Conservation (phyloP, 2,329 filamentous ascomycete species). For the Biscogniauxia marginata region DNA sequence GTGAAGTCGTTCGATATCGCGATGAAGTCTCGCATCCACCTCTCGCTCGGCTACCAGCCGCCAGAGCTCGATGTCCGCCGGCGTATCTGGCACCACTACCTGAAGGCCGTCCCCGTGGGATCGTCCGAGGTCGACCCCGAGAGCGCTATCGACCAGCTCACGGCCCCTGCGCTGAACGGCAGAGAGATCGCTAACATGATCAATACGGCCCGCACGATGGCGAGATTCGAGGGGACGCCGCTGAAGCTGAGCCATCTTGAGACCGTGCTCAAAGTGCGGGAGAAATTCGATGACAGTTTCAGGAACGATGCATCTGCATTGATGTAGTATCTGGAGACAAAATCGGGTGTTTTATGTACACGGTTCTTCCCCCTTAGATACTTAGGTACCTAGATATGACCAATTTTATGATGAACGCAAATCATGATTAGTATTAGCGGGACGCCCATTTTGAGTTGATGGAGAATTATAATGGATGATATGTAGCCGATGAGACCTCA, state of each 20-base stretch:
- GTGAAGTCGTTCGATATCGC: conserved; percentile 40
- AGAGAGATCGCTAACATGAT: conserved; percentile 29
- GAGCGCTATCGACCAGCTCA: conserved; percentile 12
- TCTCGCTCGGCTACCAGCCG: conserved; percentile 34
- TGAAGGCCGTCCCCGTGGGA: conserved; percentile 10
- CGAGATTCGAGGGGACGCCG: conserved; percentile 20
- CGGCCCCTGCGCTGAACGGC: conserved; percentile 20
- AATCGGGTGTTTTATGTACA: too few species aligned
- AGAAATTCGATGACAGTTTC: conserved; percentile 24
- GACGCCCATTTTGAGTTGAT: too few species aligned
- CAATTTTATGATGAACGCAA: too few species aligned
- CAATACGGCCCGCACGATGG: conserved; percentile 27
- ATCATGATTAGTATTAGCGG: too few species aligned
- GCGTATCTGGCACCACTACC: conserved; percentile 26
- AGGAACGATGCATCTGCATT: conserved; percentile 22
- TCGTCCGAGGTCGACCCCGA: conserved; percentile 15
- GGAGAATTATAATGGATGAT: too few species aligned
- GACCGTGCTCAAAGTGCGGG: conserved; percentile 27
- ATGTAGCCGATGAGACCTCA: too few species aligned
- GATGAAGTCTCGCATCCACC: conserved; percentile 42
- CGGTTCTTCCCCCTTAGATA: too few species aligned
- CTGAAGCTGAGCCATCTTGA: conserved; percentile 25
- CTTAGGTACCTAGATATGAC: too few species aligned
- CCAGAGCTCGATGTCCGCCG: conserved; percentile 21
- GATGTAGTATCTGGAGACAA: too few species aligned